phyloP scores from a whole-genome alignment of 306 rosid genomes.

The Gleditsia sinensis region DNA sequence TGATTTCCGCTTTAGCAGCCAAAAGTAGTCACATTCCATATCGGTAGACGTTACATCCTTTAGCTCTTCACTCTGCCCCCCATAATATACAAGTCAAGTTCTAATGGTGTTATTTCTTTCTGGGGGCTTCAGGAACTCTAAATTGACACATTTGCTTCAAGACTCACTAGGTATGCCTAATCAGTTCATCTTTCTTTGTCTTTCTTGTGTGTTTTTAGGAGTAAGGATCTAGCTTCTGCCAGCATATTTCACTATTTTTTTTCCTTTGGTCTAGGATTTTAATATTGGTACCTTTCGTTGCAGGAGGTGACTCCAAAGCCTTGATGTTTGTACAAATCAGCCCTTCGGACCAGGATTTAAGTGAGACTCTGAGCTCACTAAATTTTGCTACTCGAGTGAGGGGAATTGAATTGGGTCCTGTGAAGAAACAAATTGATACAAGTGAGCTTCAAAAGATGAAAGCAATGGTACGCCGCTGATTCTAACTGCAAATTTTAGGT shows the following conservation, averaged over 20 bases:
- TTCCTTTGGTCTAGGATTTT: background rate
- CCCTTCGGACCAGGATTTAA: slow-evolving; percentile 82
- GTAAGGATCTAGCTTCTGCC: slow-evolving; percentile 12
- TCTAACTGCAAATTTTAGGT: background rate
- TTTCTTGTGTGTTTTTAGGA: slow-evolving; percentile 9
- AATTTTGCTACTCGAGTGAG: slow-evolving; percentile 89
- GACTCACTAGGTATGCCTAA: slow-evolving; percentile 75
- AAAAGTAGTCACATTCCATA: slow-evolving; percentile 87
- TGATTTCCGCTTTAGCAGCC: slow-evolving; percentile 79
- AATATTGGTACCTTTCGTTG: slow-evolving; percentile 20
- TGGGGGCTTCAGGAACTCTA: slow-evolving; percentile 73
- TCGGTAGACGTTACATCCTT: slow-evolving; percentile 50
- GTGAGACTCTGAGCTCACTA: slow-evolving; percentile 84
- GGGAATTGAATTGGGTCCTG: slow-evolving; percentile 86
- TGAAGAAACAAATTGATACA: slow-evolving; percentile 79
- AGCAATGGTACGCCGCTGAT: slow-evolving; percentile 57
- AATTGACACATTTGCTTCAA: slow-evolving; percentile 91
- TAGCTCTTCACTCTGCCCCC: background rate
- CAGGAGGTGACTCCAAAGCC: slow-evolving; percentile 91
- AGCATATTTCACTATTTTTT: background rate
- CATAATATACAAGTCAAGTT: slow-evolving; percentile 13
- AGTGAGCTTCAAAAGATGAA: slow-evolving; percentile 74
- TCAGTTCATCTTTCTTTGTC: slow-evolving; percentile 10
- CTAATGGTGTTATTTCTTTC: slow-evolving; percentile 27
- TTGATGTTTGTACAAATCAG: slow-evolving; percentile 92